phyloP scores from a whole-genome alignment of 164 flowering plant genomes.

The Annona squamosa region DNA sequence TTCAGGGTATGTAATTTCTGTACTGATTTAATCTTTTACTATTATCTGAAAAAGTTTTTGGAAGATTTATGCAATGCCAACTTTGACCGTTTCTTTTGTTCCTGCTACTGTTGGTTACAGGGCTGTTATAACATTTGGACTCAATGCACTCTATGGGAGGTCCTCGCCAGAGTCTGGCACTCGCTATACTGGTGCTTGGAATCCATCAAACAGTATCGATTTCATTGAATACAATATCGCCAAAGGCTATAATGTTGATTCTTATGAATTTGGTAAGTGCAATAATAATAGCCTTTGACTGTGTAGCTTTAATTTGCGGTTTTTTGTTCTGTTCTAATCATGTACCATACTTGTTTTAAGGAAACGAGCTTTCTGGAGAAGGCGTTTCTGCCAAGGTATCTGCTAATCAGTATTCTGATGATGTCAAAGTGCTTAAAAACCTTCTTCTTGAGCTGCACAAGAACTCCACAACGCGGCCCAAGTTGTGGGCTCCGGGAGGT shows the following conservation, averaged over 20 bases:
- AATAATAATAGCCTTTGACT: background rate
- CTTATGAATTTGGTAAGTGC: conserved; percentile 57
- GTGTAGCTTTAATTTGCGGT: background rate
- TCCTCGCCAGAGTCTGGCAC: conserved; percentile 8
- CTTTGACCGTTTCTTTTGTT: conserved; percentile 20
- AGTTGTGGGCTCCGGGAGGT: conserved; percentile 54
- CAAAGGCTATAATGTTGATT: conserved; percentile 57
- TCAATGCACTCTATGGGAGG: conserved; percentile 63
- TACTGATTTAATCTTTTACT: background rate
- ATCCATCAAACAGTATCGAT: conserved; percentile 37
- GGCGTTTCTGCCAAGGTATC: conserved; percentile 43
- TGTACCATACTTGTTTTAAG: conserved; percentile 16
- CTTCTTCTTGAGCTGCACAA: conserved; percentile 31
- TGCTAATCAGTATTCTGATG: conserved; percentile 45
- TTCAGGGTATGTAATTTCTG: conserved; percentile 22
- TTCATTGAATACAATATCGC: conserved; percentile 39
- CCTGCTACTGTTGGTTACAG: conserved; percentile 45
- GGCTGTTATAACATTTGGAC: conserved; percentile 47
- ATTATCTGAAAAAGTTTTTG: background rate
- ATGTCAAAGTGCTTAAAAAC: conserved; percentile 27
- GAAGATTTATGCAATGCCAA: background rate
- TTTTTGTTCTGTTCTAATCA: background rate
- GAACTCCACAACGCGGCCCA: conserved; percentile 22
- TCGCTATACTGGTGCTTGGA: conserved; percentile 45
- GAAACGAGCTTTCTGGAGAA: conserved; percentile 52